Percentiles rank a stretch among this genome's conserved stretches.
phyloP scores from a whole-genome alignment of 306 rosid species.

The Medicago lupulina region DNA sequence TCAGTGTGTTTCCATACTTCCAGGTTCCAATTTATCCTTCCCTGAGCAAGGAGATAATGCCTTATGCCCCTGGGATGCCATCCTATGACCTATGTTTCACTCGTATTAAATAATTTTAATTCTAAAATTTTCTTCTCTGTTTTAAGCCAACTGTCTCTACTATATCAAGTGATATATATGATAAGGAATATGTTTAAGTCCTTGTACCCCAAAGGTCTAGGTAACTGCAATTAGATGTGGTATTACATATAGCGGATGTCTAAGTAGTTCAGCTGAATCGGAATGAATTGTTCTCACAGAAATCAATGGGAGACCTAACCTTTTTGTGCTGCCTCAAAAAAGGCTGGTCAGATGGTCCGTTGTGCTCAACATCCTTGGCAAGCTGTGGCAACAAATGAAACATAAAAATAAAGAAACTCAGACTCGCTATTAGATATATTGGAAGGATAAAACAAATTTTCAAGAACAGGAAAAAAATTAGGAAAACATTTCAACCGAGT shows the following conservation, averaged over 20 bases:
- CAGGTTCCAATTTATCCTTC: slow-evolving; percentile 30
- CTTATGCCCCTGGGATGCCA: slow-evolving; percentile 11
- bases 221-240: neutral
- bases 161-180: neutral
- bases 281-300: slow-evolving; percentile 24
- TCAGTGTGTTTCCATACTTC: neutral
- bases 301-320: slow-evolving; percentile 51
- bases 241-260: neutral
- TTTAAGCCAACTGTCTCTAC: slow-evolving; percentile 4
- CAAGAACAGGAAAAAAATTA: slow-evolving; percentile 12
- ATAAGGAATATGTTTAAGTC: neutral
- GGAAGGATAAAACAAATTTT: slow-evolving; percentile 13
- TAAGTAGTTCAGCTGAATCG: slow-evolving; percentile 10
- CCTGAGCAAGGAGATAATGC: slow-evolving; percentile 9
- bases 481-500: slow-evolving; percentile 21
- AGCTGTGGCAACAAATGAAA: slow-evolving; percentile 54
- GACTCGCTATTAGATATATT: neutral
- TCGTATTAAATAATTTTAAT: slow-evolving; percentile 7
- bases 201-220: slow-evolving; percentile 6
- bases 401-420: slow-evolving; percentile 41
- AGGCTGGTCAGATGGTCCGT: slow-evolving; percentile 53
- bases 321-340: slow-evolving; percentile 75
- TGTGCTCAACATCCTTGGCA: slow-evolving; percentile 50
- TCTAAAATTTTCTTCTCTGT: slow-evolving; percentile 26
- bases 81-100: slow-evolving; percentile 28